These are phyloP conservation scores for Saccharomyces hybrid DNA, from an alignment of 1,139 yeast genomes.

Conservation along the genomic window DNA sequence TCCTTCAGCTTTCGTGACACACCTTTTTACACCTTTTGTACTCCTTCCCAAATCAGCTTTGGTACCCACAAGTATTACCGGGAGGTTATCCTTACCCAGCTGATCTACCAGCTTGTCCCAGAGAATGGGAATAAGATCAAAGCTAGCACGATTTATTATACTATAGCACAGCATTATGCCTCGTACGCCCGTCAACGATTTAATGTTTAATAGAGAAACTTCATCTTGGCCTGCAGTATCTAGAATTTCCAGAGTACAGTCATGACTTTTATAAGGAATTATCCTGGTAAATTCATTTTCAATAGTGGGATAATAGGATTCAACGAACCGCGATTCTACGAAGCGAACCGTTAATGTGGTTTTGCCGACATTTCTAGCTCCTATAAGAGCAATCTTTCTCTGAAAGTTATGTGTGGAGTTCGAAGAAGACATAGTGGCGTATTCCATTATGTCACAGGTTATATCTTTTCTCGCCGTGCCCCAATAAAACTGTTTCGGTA, in stretches of 20 bases:
- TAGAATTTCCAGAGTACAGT: slow-evolving; percentile 75
- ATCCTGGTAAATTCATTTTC: slow-evolving; percentile 81
- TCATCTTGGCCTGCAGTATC: slow-evolving; percentile 98
- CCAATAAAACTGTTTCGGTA: not conserved
- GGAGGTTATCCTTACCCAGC: slow-evolving; percentile 64
- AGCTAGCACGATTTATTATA: slow-evolving; percentile 70
- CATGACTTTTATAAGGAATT: slow-evolving; percentile 63
- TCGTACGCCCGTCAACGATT: slow-evolving; percentile 75
- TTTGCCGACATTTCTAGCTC: slow-evolving; percentile 86
- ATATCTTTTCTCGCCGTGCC: too few species aligned
- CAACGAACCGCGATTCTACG: slow-evolving; percentile 84
- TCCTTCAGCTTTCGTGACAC: slow-evolving; percentile 62
- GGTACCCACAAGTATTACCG: slow-evolving; percentile 80
- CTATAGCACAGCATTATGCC: slow-evolving; percentile 81
- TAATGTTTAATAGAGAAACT: slow-evolving; percentile 75
- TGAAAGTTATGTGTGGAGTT: slow-evolving; percentile 6
- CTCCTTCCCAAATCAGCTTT: slow-evolving; percentile 57
- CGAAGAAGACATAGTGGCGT: not conserved
- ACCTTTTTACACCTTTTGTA: slow-evolving; percentile 38
- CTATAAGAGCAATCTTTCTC: slow-evolving; percentile 81
- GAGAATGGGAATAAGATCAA: slow-evolving; percentile 69
- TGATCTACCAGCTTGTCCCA: slow-evolving; percentile 71
- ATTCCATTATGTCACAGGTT: not conserved
- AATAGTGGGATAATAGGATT: slow-evolving; percentile 85
- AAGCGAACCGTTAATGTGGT: slow-evolving; percentile 81